Evolutionary conservation across 2,329 filamentous ascomycete species (phyloP), one percentile per base, ranked within the genome.

Genomic region (Ophiostoma quercus): DNA sequence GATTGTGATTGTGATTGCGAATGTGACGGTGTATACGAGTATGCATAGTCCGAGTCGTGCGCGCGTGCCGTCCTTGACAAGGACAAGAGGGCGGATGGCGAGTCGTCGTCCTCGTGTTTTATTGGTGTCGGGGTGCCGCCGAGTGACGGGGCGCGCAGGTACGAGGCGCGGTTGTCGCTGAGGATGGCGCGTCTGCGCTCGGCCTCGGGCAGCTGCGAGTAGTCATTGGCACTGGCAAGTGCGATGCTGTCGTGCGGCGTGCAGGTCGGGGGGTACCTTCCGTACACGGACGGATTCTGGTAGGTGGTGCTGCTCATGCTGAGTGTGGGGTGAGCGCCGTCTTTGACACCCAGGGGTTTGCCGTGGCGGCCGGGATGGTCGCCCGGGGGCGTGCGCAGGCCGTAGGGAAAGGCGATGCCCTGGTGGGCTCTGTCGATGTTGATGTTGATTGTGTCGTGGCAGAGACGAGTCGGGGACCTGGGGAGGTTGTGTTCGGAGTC

Each of bases 131-230:
- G 51, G 19, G n/a, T 39, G 37, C 5, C 25, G 43, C 54, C 39
- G 39, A 70, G 11, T 32, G 54, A 6, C 68, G 70, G 16, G 32
- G 16, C 34, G 39, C 34, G 12, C 72, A 66, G 9, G 71, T 68
- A 12, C 69, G 72, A n/a, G 71, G 72, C 1, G 62, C 71, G 8
- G 32, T 22, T 65, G 62, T 74, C 73, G 68, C 73, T 74, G 9
- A 75, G 57, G 5, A 71, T 67, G 5, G 71, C 69, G 3, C 74
- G 72, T 32, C 69, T 73, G 22, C 73, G 72, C 43, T 75, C 74
- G 11, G 73, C 71, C 5, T 74, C 72, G 37, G 73, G 68, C 14
- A 72, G 54, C 22, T 67, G 66, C 51, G 72, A 54, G 62, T 65
- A 65, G 62, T 67, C 41, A 43, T 54, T 54, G 22, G 22, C 67